These are phyloP conservation scores for Trichoderma polysporum DNA, from an alignment of 2,329 filamentous ascomycete species.

Conservation along the genomic window DNA sequence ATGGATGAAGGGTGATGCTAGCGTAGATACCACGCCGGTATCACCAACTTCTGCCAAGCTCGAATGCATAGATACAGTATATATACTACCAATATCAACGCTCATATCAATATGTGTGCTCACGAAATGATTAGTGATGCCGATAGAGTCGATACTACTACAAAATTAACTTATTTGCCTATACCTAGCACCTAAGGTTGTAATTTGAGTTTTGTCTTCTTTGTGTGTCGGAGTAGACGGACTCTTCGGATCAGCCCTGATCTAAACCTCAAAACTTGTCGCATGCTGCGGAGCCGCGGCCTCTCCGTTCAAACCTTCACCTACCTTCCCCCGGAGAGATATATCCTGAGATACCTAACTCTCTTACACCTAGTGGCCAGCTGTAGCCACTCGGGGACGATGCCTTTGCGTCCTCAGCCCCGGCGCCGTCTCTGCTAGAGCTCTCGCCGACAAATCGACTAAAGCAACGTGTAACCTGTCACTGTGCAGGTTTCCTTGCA, in stretches of 20 bases:
- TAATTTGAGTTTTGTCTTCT: background rate
- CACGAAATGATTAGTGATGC: background rate
- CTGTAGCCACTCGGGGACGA: background rate
- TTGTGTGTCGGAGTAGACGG: background rate
- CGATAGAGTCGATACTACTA: background rate
- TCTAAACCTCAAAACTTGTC: background rate
- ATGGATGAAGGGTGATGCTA: background rate
- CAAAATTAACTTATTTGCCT: background rate
- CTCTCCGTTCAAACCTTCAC: background rate
- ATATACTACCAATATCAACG: background rate
- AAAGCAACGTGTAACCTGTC: background rate
- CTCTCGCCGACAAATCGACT: background rate
- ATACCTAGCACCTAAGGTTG: background rate
- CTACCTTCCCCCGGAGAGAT: background rate
- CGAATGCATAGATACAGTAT: too few species aligned
- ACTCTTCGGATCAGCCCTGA: background rate
- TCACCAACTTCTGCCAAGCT: background rate
- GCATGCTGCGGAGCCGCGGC: background rate
- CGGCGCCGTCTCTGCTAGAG: background rate
- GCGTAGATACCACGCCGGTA: background rate
- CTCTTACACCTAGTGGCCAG: background rate
- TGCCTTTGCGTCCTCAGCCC: background rate
- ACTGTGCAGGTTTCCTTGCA: background rate
- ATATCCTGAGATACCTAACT: background rate
- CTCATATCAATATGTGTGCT: background rate